Percentiles rank a stretch among this genome's conserved stretches.
Evolutionary conservation across 495 filamentous ascomycete species (phyloP).

Genomic region (Hypoxylon lienhwacheense): DNA sequence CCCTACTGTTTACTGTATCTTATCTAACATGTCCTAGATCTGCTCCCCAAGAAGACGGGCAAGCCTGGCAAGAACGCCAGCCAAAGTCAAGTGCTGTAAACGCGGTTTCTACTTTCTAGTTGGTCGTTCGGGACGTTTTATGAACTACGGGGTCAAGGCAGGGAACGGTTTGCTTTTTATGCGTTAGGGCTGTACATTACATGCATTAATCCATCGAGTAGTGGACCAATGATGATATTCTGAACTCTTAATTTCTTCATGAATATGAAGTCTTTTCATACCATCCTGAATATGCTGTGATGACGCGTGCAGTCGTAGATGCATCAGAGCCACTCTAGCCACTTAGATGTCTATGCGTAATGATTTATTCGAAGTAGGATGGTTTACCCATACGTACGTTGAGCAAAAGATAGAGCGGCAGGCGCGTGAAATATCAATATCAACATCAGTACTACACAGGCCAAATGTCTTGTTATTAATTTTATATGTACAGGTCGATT

Average conservation of each 20-base stretch:
- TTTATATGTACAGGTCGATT: slow-evolving; percentile 33
- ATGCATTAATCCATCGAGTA: slow-evolving; percentile 66
- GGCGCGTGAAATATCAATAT: too few relatives aligned
- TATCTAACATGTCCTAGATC: slow-evolving; percentile 66
- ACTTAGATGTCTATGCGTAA: too few relatives aligned
- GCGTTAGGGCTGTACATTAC: slow-evolving; percentile 89
- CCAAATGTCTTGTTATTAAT: not conserved
- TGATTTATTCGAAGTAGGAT: too few relatives aligned
- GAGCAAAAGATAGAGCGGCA: too few relatives aligned
- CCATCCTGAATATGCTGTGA: slow-evolving; percentile 1
- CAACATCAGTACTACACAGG: too few relatives aligned
- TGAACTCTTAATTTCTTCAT: too few relatives aligned
- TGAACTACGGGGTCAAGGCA: slow-evolving; percentile 81
- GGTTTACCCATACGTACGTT: too few relatives aligned
- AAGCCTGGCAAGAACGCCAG: slow-evolving; percentile 87
- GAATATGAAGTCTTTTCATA: slow-evolving; percentile 57
- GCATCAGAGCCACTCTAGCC: too few relatives aligned
- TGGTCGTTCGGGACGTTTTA: slow-evolving; percentile 72
- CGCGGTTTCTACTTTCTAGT: slow-evolving; percentile 63
- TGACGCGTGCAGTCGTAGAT: not conserved
- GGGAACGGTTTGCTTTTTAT: slow-evolving; percentile 77
- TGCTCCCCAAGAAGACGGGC: slow-evolving; percentile 96
- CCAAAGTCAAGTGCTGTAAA: slow-evolving; percentile 93
- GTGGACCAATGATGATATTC: too few relatives aligned
- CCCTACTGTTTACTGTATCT: not conserved